Base-by-base conservation (phyloP, 1,139 yeast species). In the Lodderomyces metapsilosis region DNA sequence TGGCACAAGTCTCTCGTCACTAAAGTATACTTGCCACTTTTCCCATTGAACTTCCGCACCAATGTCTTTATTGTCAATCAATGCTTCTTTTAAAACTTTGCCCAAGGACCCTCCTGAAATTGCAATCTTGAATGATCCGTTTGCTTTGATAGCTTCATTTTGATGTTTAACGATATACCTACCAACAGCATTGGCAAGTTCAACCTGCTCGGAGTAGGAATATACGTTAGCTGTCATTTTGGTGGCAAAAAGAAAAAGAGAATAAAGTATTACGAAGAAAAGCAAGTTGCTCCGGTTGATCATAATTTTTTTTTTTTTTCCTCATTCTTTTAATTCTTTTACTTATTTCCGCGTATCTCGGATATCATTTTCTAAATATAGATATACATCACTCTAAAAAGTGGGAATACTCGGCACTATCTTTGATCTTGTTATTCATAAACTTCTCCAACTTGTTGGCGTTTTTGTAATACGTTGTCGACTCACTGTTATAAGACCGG, bases 381-480 rank as follows among this genome's bases (percentile, higher is more conserved):
- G n/a, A 12, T 13, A 3, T n/a, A 6, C 3, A 18, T 42, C 44
- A 64, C 16, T 69, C 75, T 34, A 72, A 57, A 48, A 47, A 66
- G 51, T 69, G 76, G 11, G 75, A 54, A 51, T 84, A 86, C 56
- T 86, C 94, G 1, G 91, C 86, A 52, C 82, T 80, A 52, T 92
- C 98, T 56, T 84, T 85, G 40, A 92, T 75, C 64, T 91, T 89
- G 37, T 76, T 68, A 56, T 82, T 81, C 66, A 91, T 78, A 55
- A 88, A 89, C 65, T 89, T 91, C 63, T 92, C 98, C 56, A 92
- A 73, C 62, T 92, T 88, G 49, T 84, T 87, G 24, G 98, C 98
- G 63, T 91, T 89, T 61, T 76, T 89, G 69, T 76, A 89, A 62
- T 89, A 89, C 0, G 96, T 88, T 8, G 97, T 89, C 23, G 84